Conservation (phyloP, 2,329 filamentous ascomycete species). For the Neopestalotiopsis clavispora region DNA sequence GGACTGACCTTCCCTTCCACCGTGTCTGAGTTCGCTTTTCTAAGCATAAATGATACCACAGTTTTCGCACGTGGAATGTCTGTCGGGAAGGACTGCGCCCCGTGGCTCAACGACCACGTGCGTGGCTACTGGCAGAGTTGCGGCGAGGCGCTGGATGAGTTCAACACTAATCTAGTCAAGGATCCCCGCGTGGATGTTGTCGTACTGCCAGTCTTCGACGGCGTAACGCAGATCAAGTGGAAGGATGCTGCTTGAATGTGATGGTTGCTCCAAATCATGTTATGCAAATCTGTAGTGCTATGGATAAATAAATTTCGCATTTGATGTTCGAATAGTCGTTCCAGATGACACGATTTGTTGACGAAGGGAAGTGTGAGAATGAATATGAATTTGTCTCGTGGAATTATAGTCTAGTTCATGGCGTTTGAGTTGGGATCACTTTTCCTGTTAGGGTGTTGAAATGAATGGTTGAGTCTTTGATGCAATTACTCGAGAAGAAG, state of each 20-base stretch:
- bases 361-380: too few relatives aligned
- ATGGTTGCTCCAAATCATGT: too few relatives aligned
- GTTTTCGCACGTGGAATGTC: conserved; percentile 26
- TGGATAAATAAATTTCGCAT: too few relatives aligned
- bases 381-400: too few relatives aligned
- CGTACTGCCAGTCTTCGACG: conserved; percentile 23
- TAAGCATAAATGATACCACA: conserved; percentile 3
- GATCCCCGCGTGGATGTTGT: conserved; percentile 23
- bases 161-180: conserved; percentile 22
- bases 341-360: too few relatives aligned
- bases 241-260: background rate
- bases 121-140: conserved; percentile 23
- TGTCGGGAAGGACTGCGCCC: conserved; percentile 21
- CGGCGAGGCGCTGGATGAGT: conserved; percentile 22
- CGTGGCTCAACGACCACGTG: conserved; percentile 21
- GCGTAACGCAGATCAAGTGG: conserved; percentile 24
- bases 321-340: too few relatives aligned
- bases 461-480: too few relatives aligned
- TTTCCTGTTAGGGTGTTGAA: too few relatives aligned
- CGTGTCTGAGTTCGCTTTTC: background rate
- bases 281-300: too few relatives aligned
- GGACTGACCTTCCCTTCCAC: background rate
- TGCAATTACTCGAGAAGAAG: too few relatives aligned
- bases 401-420: too few relatives aligned
- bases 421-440: too few relatives aligned